A percentile compares a stretch with the other conserved stretches of the same genome.
These are phyloP conservation scores for Paecilomyces niveus DNA, from an alignment of 2,329 filamentous ascomycete species.

Conservation along the genomic window DNA sequence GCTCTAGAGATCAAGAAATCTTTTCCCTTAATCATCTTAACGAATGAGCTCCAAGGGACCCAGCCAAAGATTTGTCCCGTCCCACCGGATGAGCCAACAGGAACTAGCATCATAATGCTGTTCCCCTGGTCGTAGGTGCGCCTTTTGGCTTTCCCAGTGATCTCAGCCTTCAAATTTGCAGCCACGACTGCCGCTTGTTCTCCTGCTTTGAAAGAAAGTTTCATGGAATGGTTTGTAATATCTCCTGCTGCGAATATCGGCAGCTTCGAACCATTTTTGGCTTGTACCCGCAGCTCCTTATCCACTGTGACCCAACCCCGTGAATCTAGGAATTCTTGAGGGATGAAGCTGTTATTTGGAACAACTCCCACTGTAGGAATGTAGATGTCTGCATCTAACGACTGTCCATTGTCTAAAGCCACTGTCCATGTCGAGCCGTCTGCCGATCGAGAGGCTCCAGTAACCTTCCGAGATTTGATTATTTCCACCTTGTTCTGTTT, in stretches of 20 bases:
- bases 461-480: conserved; percentile 27
- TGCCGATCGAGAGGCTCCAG: conserved; percentile 24
- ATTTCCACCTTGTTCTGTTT: conserved; percentile 42
- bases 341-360: conserved; percentile 49
- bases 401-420: conserved; percentile 40
- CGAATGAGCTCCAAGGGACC: conserved; percentile 32
- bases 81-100: conserved; percentile 18
- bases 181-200: conserved; percentile 20
- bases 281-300: conserved; percentile 18
- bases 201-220: conserved; percentile 17
- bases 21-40: conserved; percentile 37
- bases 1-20: conserved; percentile 32
- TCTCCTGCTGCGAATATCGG: conserved; percentile 25
- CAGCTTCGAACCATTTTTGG: conserved; percentile 1
- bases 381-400: conserved; percentile 44
- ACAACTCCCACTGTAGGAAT: conserved; percentile 46
- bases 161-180: conserved; percentile 21
- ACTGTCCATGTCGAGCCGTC: conserved; percentile 33
- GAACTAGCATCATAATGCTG: conserved; percentile 21
- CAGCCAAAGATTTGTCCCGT: conserved; percentile 28
- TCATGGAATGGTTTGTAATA: conserved; percentile 20
- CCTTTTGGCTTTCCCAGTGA: conserved; percentile 11
- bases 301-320: conserved; percentile 46
- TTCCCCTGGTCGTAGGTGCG: conserved; percentile 15
- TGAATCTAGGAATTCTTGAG: conserved; percentile 38